phyloP scores from a whole-genome alignment of 2,329 filamentous ascomycete species.

The Dactylonectria macrodidyma region DNA sequence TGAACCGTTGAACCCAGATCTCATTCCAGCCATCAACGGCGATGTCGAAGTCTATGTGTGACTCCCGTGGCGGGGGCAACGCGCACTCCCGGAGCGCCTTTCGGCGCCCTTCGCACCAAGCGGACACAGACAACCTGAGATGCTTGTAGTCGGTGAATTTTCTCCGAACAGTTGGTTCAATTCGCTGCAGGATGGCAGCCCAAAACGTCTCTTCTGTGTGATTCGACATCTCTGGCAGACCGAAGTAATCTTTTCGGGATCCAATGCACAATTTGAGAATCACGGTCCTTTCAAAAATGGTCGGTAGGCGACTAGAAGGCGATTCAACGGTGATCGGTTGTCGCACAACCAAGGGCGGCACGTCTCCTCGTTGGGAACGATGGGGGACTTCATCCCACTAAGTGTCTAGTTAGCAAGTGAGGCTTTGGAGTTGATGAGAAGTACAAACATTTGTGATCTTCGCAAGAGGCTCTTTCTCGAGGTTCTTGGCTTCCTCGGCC shows the following conservation, averaged over 20 bases:
- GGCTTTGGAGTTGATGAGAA: accelerated
- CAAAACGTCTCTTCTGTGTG: constrained; percentile 19
- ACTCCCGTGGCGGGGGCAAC: not conserved
- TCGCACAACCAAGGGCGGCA: constrained; percentile 20
- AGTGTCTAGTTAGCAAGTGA: constrained; percentile 9
- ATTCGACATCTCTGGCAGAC: not conserved
- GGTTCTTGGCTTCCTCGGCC: not conserved
- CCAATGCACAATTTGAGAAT: not conserved
- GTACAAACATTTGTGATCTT: constrained; percentile 14
- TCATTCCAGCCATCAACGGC: constrained; percentile 40
- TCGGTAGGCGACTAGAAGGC: not conserved
- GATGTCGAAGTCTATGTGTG: constrained; percentile 18
- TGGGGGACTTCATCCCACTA: constrained; percentile 22
- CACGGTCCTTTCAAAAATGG: not conserved
- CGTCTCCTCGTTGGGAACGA: constrained; percentile 30
- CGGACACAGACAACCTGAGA: not conserved
- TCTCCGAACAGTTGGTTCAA: not conserved
- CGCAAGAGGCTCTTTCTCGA: not conserved
- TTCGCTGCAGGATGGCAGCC: accelerated
- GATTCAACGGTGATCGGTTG: not conserved
- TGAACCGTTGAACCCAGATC: constrained; percentile 32
- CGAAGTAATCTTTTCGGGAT: not conserved
- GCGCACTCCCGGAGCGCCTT: constrained; percentile 11
- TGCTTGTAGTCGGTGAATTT: constrained; percentile 13
- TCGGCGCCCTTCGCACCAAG: constrained; percentile 28